These are phyloP conservation scores for Linum tenue DNA, from an alignment of 345 rosid genomes.

Conservation along the genomic window DNA sequence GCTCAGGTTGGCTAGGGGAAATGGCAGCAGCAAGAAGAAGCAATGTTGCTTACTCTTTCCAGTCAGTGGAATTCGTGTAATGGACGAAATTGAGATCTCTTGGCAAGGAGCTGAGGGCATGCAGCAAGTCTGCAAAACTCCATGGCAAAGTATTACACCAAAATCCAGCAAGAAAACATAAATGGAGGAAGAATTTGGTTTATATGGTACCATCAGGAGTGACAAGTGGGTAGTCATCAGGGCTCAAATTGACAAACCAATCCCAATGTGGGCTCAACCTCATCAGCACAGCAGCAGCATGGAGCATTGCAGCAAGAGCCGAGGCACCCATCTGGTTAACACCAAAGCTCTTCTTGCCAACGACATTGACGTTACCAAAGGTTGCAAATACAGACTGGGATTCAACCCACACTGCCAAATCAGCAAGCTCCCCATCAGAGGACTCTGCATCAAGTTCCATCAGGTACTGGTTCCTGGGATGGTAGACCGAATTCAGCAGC, in stretches of 20 bases:
- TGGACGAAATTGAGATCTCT: constrained; percentile 30
- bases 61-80: constrained; percentile 10
- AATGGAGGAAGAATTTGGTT: background rate
- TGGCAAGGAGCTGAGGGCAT: constrained; percentile 29
- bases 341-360: constrained; percentile 22
- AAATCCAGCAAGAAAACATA: background rate
- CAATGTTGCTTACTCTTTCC: constrained; percentile 21
- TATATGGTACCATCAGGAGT: constrained; percentile 24
- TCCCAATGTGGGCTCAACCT: constrained; percentile 25
- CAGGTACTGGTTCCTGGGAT: constrained; percentile 32
- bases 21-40: no score
- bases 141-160: background rate
- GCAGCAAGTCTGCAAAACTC: constrained; percentile 27
- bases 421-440: constrained; percentile 15
- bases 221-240: constrained; percentile 28
- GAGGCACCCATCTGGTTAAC: constrained; percentile 27
- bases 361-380: constrained; percentile 32
- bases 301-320: constrained; percentile 27
- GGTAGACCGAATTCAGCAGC: constrained; percentile 29
- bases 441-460: constrained; percentile 26
- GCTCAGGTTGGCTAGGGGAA: background rate
- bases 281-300: constrained; percentile 35
- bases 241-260: constrained; percentile 33
- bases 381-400: constrained; percentile 15
- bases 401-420: constrained; percentile 11